phyloP scores from a whole-genome alignment of 108 stramenopile genomes.

The Skeletonema potamos region DNA sequence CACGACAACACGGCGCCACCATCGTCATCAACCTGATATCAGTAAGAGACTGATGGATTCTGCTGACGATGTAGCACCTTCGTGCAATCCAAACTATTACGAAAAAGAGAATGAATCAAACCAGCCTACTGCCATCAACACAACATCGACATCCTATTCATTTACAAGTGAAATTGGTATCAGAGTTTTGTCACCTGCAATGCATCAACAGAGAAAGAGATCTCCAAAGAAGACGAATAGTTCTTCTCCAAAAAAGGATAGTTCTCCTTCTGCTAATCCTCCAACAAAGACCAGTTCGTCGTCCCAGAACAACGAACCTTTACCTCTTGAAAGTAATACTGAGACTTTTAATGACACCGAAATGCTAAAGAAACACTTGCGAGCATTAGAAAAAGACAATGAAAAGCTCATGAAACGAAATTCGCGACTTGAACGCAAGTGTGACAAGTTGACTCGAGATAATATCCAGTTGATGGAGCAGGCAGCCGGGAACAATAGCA shows the following conservation, averaged over 20 bases:
- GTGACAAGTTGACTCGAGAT: slow-evolving; percentile 11
- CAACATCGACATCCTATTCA: not conserved
- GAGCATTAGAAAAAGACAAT: slow-evolving; percentile 21
- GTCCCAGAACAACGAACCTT: not conserved
- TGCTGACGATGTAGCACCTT: not conserved
- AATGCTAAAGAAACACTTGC: slow-evolving; percentile 7
- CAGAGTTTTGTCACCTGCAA: not conserved
- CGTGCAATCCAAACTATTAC: not conserved
- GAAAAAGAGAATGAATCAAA: not conserved
- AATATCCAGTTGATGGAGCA: not conserved
- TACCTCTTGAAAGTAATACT: not conserved
- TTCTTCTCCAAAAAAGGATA: not conserved
- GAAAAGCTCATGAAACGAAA: slow-evolving; percentile 16
- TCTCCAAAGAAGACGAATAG: not conserved
- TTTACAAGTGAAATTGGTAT: not conserved
- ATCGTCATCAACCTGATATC: not conserved
- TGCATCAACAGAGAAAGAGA: not conserved
- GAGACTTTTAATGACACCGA: not conserved
- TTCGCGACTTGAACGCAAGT: slow-evolving; percentile 4
- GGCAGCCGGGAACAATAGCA: not conserved
- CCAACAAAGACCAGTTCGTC: not conserved
- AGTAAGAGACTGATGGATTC: not conserved
- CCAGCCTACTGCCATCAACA: not conserved
- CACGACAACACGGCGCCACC: not conserved
- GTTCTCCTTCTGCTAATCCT: not conserved